phyloP scores from a whole-genome alignment of 164 flowering plant species.

The Aristolochia californica region DNA sequence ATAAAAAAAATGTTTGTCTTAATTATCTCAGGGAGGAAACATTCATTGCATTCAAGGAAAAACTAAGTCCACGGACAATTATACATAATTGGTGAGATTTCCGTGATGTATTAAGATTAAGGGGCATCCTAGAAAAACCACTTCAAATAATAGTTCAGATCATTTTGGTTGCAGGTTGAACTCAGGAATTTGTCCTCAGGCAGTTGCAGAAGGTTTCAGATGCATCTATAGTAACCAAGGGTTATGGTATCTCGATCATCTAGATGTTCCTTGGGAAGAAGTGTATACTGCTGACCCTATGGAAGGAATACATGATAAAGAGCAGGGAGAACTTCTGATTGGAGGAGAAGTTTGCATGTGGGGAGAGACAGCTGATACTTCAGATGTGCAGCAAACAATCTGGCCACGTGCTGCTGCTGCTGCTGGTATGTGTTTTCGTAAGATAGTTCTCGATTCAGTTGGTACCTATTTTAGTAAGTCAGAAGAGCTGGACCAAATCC shows the following conservation, averaged over 20 bases:
- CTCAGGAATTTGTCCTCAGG: slow-evolving; percentile 81
- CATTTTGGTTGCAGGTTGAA: slow-evolving; percentile 50
- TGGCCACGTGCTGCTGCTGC: slow-evolving; percentile 99
- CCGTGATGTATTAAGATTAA: neutral
- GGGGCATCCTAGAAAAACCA: neutral
- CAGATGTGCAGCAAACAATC: slow-evolving; percentile 79
- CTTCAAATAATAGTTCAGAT: neutral
- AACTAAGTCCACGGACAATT: slow-evolving; percentile 67
- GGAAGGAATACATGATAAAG: slow-evolving; percentile 52
- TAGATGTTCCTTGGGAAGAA: slow-evolving; percentile 71
- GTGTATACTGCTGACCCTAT: slow-evolving; percentile 72
- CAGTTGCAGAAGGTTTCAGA: slow-evolving; percentile 76
- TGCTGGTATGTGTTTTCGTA: slow-evolving; percentile 48
- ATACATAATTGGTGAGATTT: slow-evolving; percentile 87
- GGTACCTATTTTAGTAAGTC: neutral
- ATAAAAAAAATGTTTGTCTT: neutral
- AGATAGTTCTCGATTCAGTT: neutral
- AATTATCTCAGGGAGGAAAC: slow-evolving; percentile 79
- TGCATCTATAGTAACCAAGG: slow-evolving; percentile 94
- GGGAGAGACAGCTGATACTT: slow-evolving; percentile 87
- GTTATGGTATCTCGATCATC: slow-evolving; percentile 88
- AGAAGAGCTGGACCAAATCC: neutral
- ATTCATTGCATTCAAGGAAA: slow-evolving; percentile 55
- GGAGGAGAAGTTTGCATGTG: slow-evolving; percentile 99
- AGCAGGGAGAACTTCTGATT: slow-evolving; percentile 59